Evolutionary conservation across 768 basidiomycete species (phyloP).

Genomic region (Sporobolomyces roseus): DNA sequence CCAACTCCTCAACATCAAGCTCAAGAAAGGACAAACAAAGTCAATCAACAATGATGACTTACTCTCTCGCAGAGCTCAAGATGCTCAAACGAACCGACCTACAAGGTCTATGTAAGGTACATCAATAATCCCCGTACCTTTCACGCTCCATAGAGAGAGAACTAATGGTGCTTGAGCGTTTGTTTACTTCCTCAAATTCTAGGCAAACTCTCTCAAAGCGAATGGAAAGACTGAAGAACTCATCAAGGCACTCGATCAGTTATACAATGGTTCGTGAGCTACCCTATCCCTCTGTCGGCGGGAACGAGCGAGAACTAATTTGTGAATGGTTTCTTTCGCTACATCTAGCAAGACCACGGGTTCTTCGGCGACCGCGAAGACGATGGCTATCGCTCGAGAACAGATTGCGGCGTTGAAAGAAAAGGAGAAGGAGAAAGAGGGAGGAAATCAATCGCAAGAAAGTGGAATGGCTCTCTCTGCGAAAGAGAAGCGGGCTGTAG

Average conservation of each 20-base stretch:
- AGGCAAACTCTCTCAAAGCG: constrained; percentile 16
- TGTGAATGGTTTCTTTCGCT: too few relatives aligned
- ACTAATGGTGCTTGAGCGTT: neutral
- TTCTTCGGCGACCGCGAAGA: too few relatives aligned
- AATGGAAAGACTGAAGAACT: neutral
- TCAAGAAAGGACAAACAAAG: neutral
- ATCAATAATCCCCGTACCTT: neutral
- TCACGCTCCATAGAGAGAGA: neutral
- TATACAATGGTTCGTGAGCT: too few relatives aligned
- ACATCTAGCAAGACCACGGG: too few relatives aligned
- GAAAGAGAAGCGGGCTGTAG: too few relatives aligned
- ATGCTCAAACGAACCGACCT: neutral
- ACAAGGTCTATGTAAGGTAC: constrained; percentile 8
- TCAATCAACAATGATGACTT: constrained; percentile 5
- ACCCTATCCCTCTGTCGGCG: too few relatives aligned
- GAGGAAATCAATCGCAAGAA: too few relatives aligned
- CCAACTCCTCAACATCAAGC: neutral
- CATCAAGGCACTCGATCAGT: neutral
- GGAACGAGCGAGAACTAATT: too few relatives aligned
- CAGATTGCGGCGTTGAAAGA: too few relatives aligned
- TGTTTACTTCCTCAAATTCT: neutral
- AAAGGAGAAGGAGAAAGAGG: too few relatives aligned
- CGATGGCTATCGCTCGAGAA: too few relatives aligned
- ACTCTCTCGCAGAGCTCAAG: neutral
- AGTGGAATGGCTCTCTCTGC: too few relatives aligned